Base-by-base conservation (phyloP, 352 stramenopile genomes). In the Thraustochytrium sp. region DNA sequence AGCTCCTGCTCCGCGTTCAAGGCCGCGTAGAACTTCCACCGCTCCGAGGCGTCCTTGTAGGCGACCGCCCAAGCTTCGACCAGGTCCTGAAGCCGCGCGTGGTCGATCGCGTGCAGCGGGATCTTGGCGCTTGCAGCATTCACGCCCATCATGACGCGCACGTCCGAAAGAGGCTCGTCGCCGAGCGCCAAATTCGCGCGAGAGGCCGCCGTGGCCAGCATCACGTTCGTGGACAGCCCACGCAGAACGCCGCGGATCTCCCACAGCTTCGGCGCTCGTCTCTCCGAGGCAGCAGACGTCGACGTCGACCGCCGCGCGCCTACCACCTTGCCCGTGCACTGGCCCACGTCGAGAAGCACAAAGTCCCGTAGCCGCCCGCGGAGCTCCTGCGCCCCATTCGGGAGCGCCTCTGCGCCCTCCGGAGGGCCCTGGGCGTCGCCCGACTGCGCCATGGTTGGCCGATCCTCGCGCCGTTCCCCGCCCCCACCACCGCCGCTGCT, bases 101-200 rank as follows among this genome's bases (percentile, higher is more conserved):
- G 74, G 74, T 82, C 74, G 23, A 82, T 82, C 37, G 74, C 53
- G 44, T 82, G 74, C 51, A 82, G 46, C n/a, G 74, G 74, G 18
- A 82, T 36, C 38, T 38, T 73, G 2, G 49, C 74, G 38, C n/a
- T 23, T 2, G 34, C 51, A 3, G 37, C 49, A 3, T 34, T 36
- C 16, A 9, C 54, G 31, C 31, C 38, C 38, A 65, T 11, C 5
- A 73, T 73, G 11, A 82, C 23, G 13, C 55, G 74, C 21, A 82
- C 51, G 53, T 82, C 74, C 21, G 74, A 77, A 2, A 82, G 36
- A 4, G 37, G 51, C 36, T 82, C 74, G 31, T 40, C 74, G 4
- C 31, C 38, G 9, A 76, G 11, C 26, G 21, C 51, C 18, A 26
- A 23, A 11, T 11, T 37, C 0, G 26, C 74, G 18, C 74, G 18